Conservation (phyloP, 192 early-diverging fungal genomes). For the Phlyctochytrium planicorne region DNA sequence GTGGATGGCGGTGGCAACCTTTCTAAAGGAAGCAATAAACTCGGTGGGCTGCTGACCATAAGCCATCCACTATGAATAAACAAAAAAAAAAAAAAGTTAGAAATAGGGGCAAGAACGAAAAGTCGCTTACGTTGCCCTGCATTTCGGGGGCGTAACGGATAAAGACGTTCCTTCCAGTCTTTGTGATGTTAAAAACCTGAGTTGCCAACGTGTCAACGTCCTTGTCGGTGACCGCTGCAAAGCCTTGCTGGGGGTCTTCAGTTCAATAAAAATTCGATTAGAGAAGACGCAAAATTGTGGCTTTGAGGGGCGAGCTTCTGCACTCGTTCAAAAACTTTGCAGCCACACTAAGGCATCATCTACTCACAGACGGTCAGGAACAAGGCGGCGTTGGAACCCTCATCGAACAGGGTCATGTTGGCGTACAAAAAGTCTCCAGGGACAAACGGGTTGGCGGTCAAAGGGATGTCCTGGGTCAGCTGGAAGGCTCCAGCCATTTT, state of each 20-base stretch:
- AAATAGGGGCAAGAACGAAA: too few species aligned
- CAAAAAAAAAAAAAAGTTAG: too few species aligned
- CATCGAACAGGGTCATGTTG: conserved; percentile 9
- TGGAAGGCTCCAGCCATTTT: conserved; percentile 34
- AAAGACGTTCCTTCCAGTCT: conserved; percentile 18
- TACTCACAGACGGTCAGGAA: conserved; percentile 5
- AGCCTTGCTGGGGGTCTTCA: conserved; percentile 35
- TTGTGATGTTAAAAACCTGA: conserved; percentile 11
- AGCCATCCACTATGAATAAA: too few species aligned
- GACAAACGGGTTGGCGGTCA: conserved; percentile 1
- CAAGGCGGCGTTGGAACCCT: conserved; percentile 1
- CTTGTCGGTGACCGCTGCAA: conserved; percentile 31
- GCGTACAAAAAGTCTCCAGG: not conserved
- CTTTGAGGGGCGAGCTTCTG: too few species aligned
- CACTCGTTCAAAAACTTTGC: too few species aligned
- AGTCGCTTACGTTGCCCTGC: too few species aligned
- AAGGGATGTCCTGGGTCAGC: conserved; percentile 32
- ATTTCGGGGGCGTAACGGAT: conserved; percentile 29
- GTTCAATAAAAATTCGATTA: too few species aligned
- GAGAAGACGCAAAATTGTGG: too few species aligned
- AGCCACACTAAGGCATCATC: not conserved
- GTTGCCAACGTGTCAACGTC: conserved; percentile 3
- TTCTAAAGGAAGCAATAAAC: not conserved
- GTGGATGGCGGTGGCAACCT: not conserved
- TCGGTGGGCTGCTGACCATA: not conserved